Evolutionary conservation across 495 filamentous ascomycete species (phyloP), one percentile per base, ranked within the genome.

Genomic region (Penicillium herquei): DNA sequence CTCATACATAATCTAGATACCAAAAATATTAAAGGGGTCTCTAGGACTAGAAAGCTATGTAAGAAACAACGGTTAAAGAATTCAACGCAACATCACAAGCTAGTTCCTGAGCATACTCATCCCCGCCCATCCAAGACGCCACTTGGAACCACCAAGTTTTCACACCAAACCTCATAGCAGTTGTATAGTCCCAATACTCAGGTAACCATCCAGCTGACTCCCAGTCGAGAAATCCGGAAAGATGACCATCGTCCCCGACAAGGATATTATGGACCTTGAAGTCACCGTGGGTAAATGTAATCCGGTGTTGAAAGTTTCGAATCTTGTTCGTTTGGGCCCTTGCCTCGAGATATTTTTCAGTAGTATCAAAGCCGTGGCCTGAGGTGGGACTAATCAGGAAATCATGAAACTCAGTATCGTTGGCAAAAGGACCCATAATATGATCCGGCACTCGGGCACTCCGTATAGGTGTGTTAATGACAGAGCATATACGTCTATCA

Each of bases 171-270:
- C 64, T 59, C 63, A 64, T 59, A 5, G 67, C 69, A 11, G 66
- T 68, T n/a, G 64, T 72, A n/a, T 66, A 82, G 47, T 83, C 80
- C 80, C 79, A 82, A 61, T 84, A 82, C 44, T 75, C 67, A 21
- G 79, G 76, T 62, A 74, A 79, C 75, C 76, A 85, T 14, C 80
- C 79, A 31, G 71, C 65, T 3, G 69, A 68, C 59, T 81, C 79
- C 80, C 79, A 82, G 56, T 81, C 80, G 40, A 83, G 62, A 66
- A 83, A 72, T 12, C 72, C 75, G 30, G 75, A 70, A 12, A 84
- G 63, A 44, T 76, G 71, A 9, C 68, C 74, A 46, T 72, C 72
- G 12, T 54, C 54, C 4, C 21, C 21, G 13, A 78, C 66, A 9
- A 82, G 57, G 32, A 84, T 77, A 58, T 81, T 82, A 37, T 77